These are phyloP conservation scores for Lentinus tigrinus DNA, from an alignment of 768 basidiomycete species.

Conservation along the genomic window DNA sequence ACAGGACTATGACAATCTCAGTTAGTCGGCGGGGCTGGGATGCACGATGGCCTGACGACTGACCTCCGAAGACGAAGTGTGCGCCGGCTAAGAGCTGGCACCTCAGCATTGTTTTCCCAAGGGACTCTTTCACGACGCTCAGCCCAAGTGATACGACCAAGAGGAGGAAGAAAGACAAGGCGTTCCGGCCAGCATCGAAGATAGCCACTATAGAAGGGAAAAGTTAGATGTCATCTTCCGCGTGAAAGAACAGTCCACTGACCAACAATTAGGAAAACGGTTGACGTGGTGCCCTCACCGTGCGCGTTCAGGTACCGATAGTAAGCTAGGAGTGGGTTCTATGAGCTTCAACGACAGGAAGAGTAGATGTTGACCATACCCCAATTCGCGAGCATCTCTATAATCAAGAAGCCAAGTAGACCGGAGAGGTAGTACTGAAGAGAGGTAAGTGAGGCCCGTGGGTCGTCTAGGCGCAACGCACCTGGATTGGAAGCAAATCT, in stretches of 20 bases:
- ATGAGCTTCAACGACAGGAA: neutral
- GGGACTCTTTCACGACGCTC: slow-evolving; percentile 85
- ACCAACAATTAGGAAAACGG: slow-evolving; percentile 93
- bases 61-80: slow-evolving; percentile 95
- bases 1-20: slow-evolving; percentile 58
- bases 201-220: slow-evolving; percentile 67
- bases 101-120: slow-evolving; percentile 81
- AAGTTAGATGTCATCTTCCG: neutral
- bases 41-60: slow-evolving; percentile 26
- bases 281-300: slow-evolving; percentile 69
- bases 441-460: neutral
- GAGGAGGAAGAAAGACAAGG: slow-evolving; percentile 93
- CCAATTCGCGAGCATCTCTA: slow-evolving; percentile 95
- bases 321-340: slow-evolving; percentile 53
- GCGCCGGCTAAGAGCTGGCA: slow-evolving; percentile 79
- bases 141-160: slow-evolving; percentile 90
- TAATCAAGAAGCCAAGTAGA: slow-evolving; percentile 78
- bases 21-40: neutral
- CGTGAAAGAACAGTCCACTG: slow-evolving; percentile 25
- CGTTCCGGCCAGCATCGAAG: slow-evolving; percentile 91
- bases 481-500: slow-evolving; percentile 88
- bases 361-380: slow-evolving; percentile 34
- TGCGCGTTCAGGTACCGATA: slow-evolving; percentile 94
- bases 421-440: slow-evolving; percentile 86
- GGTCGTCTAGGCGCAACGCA: slow-evolving; percentile 30